Evolutionary conservation across 352 stramenopile genomes (phyloP).

Genomic region (Elongisporangium prolatum): DNA sequence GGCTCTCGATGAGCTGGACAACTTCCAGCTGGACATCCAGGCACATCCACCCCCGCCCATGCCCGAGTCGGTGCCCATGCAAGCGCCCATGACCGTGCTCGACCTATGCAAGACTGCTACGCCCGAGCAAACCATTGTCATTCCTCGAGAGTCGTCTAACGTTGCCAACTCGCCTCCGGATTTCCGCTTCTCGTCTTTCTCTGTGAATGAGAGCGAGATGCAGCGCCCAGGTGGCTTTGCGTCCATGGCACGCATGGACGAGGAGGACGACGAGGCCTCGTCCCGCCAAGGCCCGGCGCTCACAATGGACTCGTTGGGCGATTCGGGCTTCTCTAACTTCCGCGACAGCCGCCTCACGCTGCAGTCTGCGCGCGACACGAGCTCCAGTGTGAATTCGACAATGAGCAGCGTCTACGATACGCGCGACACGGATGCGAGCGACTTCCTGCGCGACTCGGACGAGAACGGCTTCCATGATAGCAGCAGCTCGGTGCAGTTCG

Average conservation of each 20-base stretch:
- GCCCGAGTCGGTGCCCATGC: not conserved
- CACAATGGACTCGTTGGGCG: not conserved
- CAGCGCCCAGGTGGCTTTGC: not conserved
- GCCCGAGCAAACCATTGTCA: not conserved
- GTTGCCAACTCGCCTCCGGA: not conserved
- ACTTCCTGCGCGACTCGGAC: slow-evolving; percentile 27
- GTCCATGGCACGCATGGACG: not conserved
- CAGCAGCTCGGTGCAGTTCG: not conserved
- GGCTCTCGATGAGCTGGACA: slow-evolving; percentile 2
- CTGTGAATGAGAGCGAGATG: not conserved
- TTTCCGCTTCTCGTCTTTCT: not conserved
- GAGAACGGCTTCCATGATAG: slow-evolving; percentile 3
- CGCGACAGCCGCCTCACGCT: not conserved
- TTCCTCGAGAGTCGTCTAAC: not conserved
- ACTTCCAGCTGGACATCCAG: slow-evolving; percentile 1
- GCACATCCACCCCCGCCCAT: not conserved
- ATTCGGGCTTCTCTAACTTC: not conserved
- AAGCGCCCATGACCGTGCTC: not conserved
- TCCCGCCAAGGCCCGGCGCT: not conserved
- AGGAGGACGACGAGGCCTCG: not conserved
- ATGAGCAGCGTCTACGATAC: slow-evolving; percentile 19
- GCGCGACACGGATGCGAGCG: slow-evolving; percentile 30
- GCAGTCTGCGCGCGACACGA: slow-evolving; percentile 7
- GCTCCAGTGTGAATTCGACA: slow-evolving; percentile 23
- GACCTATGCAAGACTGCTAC: not conserved